phyloP scores from a whole-genome alignment of 805 yeast species.

The Yamadazyma paraphyllophila region DNA sequence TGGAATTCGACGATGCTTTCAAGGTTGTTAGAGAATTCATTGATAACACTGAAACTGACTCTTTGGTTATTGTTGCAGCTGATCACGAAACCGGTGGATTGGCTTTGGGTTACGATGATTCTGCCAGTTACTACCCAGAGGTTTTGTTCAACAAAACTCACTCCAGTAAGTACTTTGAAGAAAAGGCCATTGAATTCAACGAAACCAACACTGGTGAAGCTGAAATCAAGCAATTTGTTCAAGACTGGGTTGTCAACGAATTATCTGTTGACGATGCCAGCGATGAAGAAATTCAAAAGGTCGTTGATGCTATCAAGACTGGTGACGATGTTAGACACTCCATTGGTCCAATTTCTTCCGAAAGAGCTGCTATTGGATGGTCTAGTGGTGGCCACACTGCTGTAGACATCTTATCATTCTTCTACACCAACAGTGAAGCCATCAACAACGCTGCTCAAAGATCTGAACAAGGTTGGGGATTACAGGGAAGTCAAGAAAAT shows the following conservation, averaged over 20 bases:
- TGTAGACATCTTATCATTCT: constrained; percentile 5
- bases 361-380: constrained; percentile 12
- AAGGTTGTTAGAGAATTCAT: constrained; percentile 70
- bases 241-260: constrained; percentile 8
- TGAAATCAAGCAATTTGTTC: constrained; percentile 38
- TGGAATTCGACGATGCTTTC: constrained; percentile 84
- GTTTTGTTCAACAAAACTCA: constrained; percentile 66
- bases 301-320: constrained; percentile 36
- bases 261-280: constrained; percentile 9
- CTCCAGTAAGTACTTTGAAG: constrained; percentile 79
- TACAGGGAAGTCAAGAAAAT: constrained; percentile 79
- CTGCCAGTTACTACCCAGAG: constrained; percentile 68
- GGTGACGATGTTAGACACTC: constrained; percentile 52
- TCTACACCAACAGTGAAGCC: constrained; percentile 13
- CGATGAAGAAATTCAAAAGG: constrained; percentile 9
- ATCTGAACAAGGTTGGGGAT: constrained; percentile 27
- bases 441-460: constrained; percentile 34
- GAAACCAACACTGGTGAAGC: constrained; percentile 34
- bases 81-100: constrained; percentile 98
- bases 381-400: constrained; percentile 10
- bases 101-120: constrained; percentile 8
- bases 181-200: constrained; percentile 68
- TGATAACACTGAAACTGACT: constrained; percentile 66
- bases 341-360: constrained; percentile 47
- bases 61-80: constrained; percentile 76